Evolutionary conservation across 345 rosid species (phyloP), one percentile per base, ranked within the genome.

Genomic region (Hibiscus mutabilis): DNA sequence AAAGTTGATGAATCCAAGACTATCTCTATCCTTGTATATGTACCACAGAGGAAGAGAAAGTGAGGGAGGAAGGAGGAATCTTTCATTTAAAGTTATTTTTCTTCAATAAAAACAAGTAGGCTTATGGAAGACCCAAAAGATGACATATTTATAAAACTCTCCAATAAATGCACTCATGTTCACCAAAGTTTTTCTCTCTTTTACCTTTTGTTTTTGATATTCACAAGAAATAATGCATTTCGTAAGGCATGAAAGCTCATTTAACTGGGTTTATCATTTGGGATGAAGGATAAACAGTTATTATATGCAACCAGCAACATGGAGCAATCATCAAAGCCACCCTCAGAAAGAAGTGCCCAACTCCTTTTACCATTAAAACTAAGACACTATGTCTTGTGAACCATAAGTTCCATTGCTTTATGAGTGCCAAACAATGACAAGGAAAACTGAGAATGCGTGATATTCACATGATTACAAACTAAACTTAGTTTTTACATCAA

Each of bases 281-380:
- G 29, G 60, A 31, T 49, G 53, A 3, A 11, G 2, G 31, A 11
- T 52, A 68, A 19, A 18, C 27, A 51, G 5, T 52, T 31, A 52
- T 9, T 52, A 68, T 68, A 68, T 29, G 22, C 59, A 27, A 27
- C 15, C 58, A 25, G 37, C 57, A 7, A 29, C 16, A n/a, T 5
- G 35, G 13, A 66, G 53, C 33, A 47, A 44, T 3, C 27, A 66
- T 24, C 56, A 66, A 1, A 37, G 51, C 29, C 9, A 18, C 67
- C 14, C 16, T 63, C 27, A 40, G 18, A 46, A 24, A 14, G 35
- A 46, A 61, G 55, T n/a, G n/a, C 52, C 33, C 11, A 64, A 22
- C 29, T 56, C 72, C n/a, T n/a, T n/a, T n/a, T 69, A 69, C 31
- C 64, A 40, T 31, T n/a, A 21, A 49, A 49, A 64, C 63, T 47